Conservation (phyloP, 2,329 filamentous ascomycete species). For the Penicillium psychrosexuale region DNA sequence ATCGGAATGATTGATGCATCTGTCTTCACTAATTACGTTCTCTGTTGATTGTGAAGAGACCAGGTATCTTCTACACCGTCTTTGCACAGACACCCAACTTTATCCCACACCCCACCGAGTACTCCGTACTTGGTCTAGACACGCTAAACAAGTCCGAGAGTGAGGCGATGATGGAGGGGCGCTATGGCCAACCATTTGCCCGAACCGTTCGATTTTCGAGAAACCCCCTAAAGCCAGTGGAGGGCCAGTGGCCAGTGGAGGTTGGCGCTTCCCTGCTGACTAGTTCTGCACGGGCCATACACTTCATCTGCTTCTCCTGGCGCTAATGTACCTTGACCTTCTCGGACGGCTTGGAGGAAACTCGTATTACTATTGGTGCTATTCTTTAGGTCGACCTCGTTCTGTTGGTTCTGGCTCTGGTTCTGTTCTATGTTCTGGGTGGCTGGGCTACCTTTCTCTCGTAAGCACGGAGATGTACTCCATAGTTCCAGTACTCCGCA, state of each 20-base stretch:
- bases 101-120: neutral
- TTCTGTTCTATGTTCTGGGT: neutral
- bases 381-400: no score
- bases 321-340: constrained; percentile 9
- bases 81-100: constrained; percentile 1
- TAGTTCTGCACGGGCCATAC: constrained; percentile 9
- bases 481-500: neutral
- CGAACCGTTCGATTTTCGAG: constrained; percentile 6
- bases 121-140: neutral
- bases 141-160: neutral
- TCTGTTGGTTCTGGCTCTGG: neutral
- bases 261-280: constrained; percentile 5
- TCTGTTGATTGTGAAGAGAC: no score
- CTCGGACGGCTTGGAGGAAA: neutral
- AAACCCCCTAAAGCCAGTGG: neutral
- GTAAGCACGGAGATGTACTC: neutral
- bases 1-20: neutral
- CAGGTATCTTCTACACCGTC: neutral
- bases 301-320: constrained; percentile 12
- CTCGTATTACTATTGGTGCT: neutral
- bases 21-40: no score
- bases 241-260: neutral
- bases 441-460: neutral
- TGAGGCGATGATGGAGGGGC: constrained; percentile 13
- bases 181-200: constrained; percentile 12